Percentiles rank a stretch among this genome's conserved stretches.
These are phyloP conservation scores for Ceratocystis cacaofunesta DNA, from an alignment of 2,329 filamentous ascomycete genomes.

Conservation along the genomic window DNA sequence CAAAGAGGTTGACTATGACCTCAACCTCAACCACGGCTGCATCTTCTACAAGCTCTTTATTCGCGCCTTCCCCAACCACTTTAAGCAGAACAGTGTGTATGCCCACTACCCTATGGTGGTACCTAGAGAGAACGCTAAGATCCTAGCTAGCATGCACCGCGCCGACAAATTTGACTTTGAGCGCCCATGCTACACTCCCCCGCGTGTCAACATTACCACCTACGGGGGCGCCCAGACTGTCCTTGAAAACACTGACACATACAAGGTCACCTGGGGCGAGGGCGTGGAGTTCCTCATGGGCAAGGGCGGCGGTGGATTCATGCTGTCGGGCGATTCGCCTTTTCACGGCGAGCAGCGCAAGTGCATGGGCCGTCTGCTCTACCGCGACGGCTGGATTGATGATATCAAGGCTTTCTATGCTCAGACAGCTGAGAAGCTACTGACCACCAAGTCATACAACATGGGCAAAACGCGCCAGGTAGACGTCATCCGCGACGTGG, in stretches of 20 bases:
- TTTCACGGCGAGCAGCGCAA: constrained; percentile 36
- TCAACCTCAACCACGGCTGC: constrained; percentile 62
- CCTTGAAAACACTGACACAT: constrained; percentile 44
- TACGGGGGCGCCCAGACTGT: constrained; percentile 47
- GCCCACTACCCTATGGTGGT: constrained; percentile 63
- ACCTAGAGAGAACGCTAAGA: constrained; percentile 56
- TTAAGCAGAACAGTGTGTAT: constrained; percentile 63
- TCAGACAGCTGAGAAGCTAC: constrained; percentile 43
- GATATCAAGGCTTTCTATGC: constrained; percentile 54
- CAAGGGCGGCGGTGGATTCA: constrained; percentile 36
- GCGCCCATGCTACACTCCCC: constrained; percentile 37
- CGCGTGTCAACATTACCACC: constrained; percentile 42
- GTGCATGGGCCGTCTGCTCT: constrained; percentile 42
- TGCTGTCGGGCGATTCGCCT: constrained; percentile 37
- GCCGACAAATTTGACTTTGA: constrained; percentile 56
- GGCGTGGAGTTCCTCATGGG: constrained; percentile 49
- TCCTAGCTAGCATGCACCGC: constrained; percentile 52
- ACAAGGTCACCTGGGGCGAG: constrained; percentile 50
- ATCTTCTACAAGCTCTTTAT: constrained; percentile 75
- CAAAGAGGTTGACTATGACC: constrained; percentile 57
- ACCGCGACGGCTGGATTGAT: constrained; percentile 44
- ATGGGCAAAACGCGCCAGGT: constrained; percentile 43
- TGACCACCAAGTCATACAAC: constrained; percentile 47
- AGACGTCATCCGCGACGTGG: constrained; percentile 56
- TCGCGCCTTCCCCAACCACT: constrained; percentile 62